Base-by-base conservation (phyloP, 805 yeast genomes). In the Brettanomyces nanus region DNA sequence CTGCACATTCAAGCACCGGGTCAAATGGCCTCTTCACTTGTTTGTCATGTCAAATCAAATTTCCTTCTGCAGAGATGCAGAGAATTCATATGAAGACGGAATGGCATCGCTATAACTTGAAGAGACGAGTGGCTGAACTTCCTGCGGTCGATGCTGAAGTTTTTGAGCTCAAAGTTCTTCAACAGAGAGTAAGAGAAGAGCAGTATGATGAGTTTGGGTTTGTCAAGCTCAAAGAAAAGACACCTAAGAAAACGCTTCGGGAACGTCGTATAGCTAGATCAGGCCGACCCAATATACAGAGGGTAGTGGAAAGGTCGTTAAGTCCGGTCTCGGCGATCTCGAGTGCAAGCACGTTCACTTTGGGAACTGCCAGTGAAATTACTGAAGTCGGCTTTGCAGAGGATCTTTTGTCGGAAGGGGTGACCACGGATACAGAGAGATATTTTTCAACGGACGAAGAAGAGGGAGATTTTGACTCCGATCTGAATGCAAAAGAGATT, bases 21-120 rank as follows among this genome's bases (percentile, higher is more conserved):
- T 31, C 34, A 10, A 13, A 19, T 11, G 37, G 31, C 4, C 32
- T 34, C 6, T 49, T 64, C 43, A 86, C 96, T 10, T 92, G 98
- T 62, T 85, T 89, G 54, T 81, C 95, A 17, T 92, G 98, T 61
- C 77, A 77, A 19, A 75, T 86, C 45, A 78, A 79, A 33, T 92
- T 92, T 54, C 75, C 80, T 31, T 68, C 79, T 27, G 80, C 95
- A n/a, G 92, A 80, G 45, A 68, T 79, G 41, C 98, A 92, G 63
- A 71, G 97, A 45, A 72, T 71, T 46, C 98, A 92, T 58, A 92
- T 92, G 98, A 86, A 85, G 56, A 80, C 95, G 3, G 98, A 92
- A 40, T 92, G 98, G 98, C 98, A 92, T 56, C 73, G 98, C 45
- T 92, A 92, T 61, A 92, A 92, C 54, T 70, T 92, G 53, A 92